phyloP scores from a whole-genome alignment of 345 rosid genomes.

The Bruguiera sexangula region DNA sequence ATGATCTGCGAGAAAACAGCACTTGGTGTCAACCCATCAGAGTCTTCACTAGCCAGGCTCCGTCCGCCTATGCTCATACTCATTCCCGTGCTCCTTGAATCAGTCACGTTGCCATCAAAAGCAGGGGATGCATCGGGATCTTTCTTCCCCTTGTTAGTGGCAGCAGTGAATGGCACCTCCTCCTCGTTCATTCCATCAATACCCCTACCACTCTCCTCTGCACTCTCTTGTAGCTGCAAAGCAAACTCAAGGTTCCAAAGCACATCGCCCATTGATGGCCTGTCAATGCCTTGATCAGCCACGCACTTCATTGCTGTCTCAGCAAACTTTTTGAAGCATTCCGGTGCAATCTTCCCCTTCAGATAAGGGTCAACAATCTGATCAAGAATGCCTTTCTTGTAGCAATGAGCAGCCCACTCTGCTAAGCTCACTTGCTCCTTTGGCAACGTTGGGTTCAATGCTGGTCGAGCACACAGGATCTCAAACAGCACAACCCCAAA shows the following conservation, averaged over 20 bases:
- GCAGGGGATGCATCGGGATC: slow-evolving; percentile 45
- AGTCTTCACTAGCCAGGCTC: slow-evolving; percentile 93
- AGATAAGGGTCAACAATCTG: slow-evolving; percentile 82
- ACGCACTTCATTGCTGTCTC: slow-evolving; percentile 99
- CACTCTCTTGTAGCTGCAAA: slow-evolving; percentile 92
- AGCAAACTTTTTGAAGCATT: slow-evolving; percentile 90
- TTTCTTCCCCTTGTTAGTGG: slow-evolving; percentile 59
- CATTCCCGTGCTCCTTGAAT: slow-evolving; percentile 88
- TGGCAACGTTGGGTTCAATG: slow-evolving; percentile 76
- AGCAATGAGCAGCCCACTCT: slow-evolving; percentile 96
- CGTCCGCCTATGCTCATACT: slow-evolving; percentile 95
- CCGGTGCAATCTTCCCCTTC: slow-evolving; percentile 82
- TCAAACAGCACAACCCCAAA: slow-evolving; percentile 95
- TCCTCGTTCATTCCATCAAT: slow-evolving; percentile 45
- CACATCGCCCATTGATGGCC: slow-evolving; percentile 99
- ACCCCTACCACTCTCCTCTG: slow-evolving; percentile 79
- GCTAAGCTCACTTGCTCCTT: slow-evolving; percentile 98
- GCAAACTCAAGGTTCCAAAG: slow-evolving; percentile 99
- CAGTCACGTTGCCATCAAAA: slow-evolving; percentile 60
- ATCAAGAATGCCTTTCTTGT: slow-evolving; percentile 87
- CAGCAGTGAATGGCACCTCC: slow-evolving; percentile 46
- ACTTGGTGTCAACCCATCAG: slow-evolving; percentile 90
- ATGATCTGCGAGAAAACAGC: slow-evolving; percentile 99
- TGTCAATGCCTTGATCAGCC: slow-evolving; percentile 77
- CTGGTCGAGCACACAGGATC: slow-evolving; percentile 91